Evolutionary conservation across 352 stramenopile species (phyloP), one percentile per base, ranked within the genome.

Genomic region (Pythium brassicae): DNA sequence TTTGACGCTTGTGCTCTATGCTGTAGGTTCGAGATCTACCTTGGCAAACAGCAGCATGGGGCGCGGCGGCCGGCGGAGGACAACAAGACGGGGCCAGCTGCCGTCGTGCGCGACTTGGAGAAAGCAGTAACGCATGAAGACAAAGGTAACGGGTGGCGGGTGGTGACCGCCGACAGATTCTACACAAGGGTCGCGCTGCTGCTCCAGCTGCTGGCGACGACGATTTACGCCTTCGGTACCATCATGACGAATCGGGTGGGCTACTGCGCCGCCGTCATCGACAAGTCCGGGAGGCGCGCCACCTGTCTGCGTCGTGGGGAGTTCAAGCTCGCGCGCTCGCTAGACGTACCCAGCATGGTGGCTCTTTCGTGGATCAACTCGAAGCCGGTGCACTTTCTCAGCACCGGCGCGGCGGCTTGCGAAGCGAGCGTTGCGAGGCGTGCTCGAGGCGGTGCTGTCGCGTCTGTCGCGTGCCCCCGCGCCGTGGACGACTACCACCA

Each of bases 401-500:
- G n/a, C n/a, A n/a, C n/a, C n/a, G n/a, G n/a, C n/a, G n/a, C n/a
- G n/a, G n/a, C n/a, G n/a, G 29, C 12, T 17, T 17, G 2, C 15
- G 29, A 44, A 45, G 29, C 19, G 6, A 46, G 1, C 7, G 50
- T 47, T 8, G 26, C 6, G 1, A 39, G 26, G n/a, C 46, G 46
- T 14, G 25, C 27, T 3, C 46, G 27, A 22, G 25, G 46, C n/a
- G 46, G 14, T 40, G 46, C 19, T 7, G 37, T 45, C 1, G 27
- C 22, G n/a, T n/a, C n/a, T n/a, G n/a, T n/a, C n/a, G n/a, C n/a
- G 6, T 55, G 50, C 17, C 34, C 50, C 6, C 20, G 22, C 10
- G 5, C 27, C 19, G 15, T 26, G 5, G 50, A 22, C 2, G 49
- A 66, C 35, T 66, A 66, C n/a, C n/a, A n/a, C n/a, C n/a, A n/a